A percentile compares a stretch with the other conserved stretches of the same genome.
Conservation (phyloP, 2,329 filamentous ascomycete genomes). For the Aspergillus phoenicis region DNA sequence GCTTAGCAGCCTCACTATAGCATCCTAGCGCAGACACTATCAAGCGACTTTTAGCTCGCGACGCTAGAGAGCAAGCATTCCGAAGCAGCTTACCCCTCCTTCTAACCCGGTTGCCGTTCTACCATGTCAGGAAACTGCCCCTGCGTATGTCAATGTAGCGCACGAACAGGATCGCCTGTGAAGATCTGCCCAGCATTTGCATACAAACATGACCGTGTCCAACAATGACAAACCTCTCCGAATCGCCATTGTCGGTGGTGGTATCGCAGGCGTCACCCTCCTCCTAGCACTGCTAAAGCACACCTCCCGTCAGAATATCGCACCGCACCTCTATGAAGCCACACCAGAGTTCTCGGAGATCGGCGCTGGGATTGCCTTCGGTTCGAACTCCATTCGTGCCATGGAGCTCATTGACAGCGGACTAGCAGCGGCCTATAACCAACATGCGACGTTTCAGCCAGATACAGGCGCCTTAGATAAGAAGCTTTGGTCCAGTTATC, state of each 20-base stretch:
- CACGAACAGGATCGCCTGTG: background rate
- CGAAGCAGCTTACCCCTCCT: no score
- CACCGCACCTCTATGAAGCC: conserved; percentile 5
- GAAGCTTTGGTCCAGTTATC: conserved; percentile 8
- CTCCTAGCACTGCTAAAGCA: conserved; percentile 4
- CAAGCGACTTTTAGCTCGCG: no score
- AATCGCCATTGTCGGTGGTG: conserved; percentile 12
- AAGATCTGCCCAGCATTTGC: background rate
- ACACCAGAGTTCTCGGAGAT: background rate
- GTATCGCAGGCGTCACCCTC: conserved; percentile 2
- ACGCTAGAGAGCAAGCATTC: no score
- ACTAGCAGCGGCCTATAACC: background rate
- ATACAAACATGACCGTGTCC: background rate
- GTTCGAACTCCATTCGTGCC: conserved; percentile 1
- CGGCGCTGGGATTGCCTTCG: conserved; percentile 6
- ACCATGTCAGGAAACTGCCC: no score
- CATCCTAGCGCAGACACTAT: no score
- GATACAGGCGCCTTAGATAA: background rate
- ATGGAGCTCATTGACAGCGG: background rate
- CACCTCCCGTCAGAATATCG: background rate
- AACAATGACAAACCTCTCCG: background rate
- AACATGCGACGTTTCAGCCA: background rate
- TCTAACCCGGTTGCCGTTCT: no score
- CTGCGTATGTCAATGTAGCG: background rate
- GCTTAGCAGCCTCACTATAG: no score